These are phyloP conservation scores for Lodderomyces metapsilosis DNA, from an alignment of 1,139 yeast species.

Conservation along the genomic window DNA sequence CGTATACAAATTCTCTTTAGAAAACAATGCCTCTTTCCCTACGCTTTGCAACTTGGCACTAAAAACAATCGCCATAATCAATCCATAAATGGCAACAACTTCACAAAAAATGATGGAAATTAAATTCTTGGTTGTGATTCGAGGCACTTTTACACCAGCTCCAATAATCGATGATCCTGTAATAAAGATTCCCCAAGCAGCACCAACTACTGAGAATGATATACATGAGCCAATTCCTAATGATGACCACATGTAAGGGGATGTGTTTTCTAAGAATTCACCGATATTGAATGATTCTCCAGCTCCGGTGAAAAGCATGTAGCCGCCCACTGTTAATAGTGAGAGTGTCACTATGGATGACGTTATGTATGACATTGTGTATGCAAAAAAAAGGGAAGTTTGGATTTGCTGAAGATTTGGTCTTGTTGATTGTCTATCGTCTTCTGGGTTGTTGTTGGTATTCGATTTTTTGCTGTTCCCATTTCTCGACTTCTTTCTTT, in stretches of 20 bases:
- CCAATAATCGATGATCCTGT: constrained; percentile 95
- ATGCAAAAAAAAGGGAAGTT: background rate
- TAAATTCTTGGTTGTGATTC: constrained; percentile 95
- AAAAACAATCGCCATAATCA: constrained; percentile 97
- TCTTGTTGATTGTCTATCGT: no score
- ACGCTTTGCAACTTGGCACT: constrained; percentile 83
- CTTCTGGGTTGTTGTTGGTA: no score
- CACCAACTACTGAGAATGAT: constrained; percentile 94
- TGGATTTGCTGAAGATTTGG: no score
- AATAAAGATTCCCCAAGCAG: constrained; percentile 98
- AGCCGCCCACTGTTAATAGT: constrained; percentile 44
- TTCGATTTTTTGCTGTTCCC: no score
- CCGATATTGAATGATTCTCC: constrained; percentile 93
- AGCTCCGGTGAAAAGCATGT: constrained; percentile 86
- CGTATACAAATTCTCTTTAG: constrained; percentile 88
- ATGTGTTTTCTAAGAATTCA: constrained; percentile 75
- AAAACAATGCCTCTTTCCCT: constrained; percentile 57
- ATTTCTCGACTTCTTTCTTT: no score
- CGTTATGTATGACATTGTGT: constrained; percentile 12
- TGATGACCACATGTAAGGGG: constrained; percentile 97
- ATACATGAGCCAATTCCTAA: constrained; percentile 91
- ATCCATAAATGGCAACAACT: constrained; percentile 97
- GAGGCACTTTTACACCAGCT: constrained; percentile 96
- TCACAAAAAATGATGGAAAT: constrained; percentile 98
- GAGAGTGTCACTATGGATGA: constrained; percentile 26